These are phyloP conservation scores for Pilatotrama ljubarskyi DNA, from an alignment of 768 basidiomycete species.

Conservation along the genomic window DNA sequence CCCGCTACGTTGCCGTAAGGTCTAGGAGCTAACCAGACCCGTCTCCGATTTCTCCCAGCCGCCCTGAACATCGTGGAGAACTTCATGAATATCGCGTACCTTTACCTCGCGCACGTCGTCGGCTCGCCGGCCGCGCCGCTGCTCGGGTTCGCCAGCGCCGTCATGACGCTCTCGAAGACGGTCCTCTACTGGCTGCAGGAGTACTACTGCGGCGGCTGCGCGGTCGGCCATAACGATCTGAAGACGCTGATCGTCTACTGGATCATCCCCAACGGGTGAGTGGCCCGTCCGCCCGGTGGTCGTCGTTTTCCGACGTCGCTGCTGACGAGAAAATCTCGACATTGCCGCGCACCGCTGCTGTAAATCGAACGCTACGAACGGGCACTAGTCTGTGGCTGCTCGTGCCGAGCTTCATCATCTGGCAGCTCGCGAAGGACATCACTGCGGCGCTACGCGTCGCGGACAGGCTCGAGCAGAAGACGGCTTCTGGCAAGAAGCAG, in stretches of 20 bases:
- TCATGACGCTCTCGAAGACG: conserved; percentile 88
- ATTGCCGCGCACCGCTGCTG: not conserved
- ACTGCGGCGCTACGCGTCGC: conserved; percentile 40
- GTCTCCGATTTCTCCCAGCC: conserved; percentile 44
- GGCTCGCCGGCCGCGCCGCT: conserved; percentile 66
- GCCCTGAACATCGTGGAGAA: conserved; percentile 80
- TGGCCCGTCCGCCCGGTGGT: conserved; percentile 4
- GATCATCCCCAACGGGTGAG: conserved; percentile 81
- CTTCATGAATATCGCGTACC: conserved; percentile 67
- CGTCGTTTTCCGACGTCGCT: not conserved
- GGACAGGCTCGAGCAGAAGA: conserved; percentile 30
- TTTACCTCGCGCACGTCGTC: conserved; percentile 70
- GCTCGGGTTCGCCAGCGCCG: conserved; percentile 67
- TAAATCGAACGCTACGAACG: not conserved
- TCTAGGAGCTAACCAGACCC: conserved; percentile 2
- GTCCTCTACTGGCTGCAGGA: conserved; percentile 81
- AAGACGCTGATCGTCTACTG: conserved; percentile 57
- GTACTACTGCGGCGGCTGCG: conserved; percentile 69
- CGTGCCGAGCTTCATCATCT: conserved; percentile 61
- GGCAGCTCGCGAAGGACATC: conserved; percentile 65
- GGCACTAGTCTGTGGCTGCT: conserved; percentile 70
- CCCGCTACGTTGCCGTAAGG: not conserved
- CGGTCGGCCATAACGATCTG: conserved; percentile 70
- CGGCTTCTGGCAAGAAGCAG: conserved; percentile 35
- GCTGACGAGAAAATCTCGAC: conserved; percentile 1